Base-by-base conservation (phyloP, 2,329 filamentous ascomycete species). In the Aureobasidium uvarum region DNA sequence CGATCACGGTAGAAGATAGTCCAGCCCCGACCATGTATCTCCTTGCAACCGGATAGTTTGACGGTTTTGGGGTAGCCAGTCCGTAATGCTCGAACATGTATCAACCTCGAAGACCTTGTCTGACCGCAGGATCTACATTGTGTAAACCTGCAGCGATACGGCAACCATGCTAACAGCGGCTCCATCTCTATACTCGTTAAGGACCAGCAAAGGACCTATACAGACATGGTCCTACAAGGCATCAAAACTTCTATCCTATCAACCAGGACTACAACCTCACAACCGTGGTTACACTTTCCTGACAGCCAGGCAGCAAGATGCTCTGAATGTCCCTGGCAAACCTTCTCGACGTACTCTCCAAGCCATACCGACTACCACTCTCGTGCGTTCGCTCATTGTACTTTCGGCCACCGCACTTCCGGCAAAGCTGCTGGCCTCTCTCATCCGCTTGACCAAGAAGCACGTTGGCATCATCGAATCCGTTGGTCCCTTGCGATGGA, bases 391-490 rank as follows among this genome's bases (percentile, higher is more conserved):
- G 20, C 56, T 60, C 20, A 28, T 38, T 11, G 56, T 60, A 11
- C n/a, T 60, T 13, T 60, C 56, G 4, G 56, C 41, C 2, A 60
- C 56, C 3, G 41, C 31, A 1, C 56, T 60, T 10, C 56, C 56
- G 5, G 56, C 56, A 13, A 60, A 28, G 36, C 11, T 60, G n/a
- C 10, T 60, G 43, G 31, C 56, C 20, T 33, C 14, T 18, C 56
- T 60, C 13, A 60, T 60, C 25, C 56, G 56, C 56, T 28, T 48
- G n/a, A 60, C 56, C 56, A 60, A 60, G 43, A 48, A 46, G 41
- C 16, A 60, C 43, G 56, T 60, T 8, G n/a, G 28, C 6, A 60
- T 48, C 11, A 38, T 60, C 41, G 56, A 60, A 48, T 46, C 56
- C 5, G 28, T 60, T 10, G 18, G 25, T 11, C 28, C 31, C 5